These are phyloP conservation scores for Nyssa sinensis DNA, from an alignment of 148 eudicot species.

Conservation along the genomic window DNA sequence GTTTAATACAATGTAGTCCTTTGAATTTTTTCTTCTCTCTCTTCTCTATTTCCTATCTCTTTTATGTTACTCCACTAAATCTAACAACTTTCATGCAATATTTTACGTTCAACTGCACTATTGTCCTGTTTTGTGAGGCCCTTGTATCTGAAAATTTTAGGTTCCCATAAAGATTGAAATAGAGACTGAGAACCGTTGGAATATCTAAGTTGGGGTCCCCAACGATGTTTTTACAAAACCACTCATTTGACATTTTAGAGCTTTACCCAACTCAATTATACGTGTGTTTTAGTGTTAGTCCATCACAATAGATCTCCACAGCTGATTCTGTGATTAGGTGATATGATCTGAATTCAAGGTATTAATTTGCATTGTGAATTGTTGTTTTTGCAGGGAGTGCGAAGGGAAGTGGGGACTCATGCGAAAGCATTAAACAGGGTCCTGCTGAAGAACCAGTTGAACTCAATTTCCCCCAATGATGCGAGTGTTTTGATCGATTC, in stretches of 20 bases:
- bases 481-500: slow-evolving; percentile 14
- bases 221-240: background rate
- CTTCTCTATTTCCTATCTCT: too few species aligned
- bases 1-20: too few species aligned
- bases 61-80: too few species aligned
- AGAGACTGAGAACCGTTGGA: too few species aligned
- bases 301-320: background rate
- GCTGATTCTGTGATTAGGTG: background rate
- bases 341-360: background rate
- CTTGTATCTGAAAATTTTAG: too few species aligned
- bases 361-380: background rate
- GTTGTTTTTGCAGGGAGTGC: slow-evolving; percentile 64
- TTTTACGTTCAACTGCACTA: too few species aligned
- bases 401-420: slow-evolving; percentile 89
- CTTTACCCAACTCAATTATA: background rate
- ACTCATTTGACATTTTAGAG: background rate
- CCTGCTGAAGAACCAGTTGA: slow-evolving; percentile 29
- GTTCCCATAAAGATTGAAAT: too few species aligned
- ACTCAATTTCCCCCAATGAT: slow-evolving; percentile 21
- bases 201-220: too few species aligned
- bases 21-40: too few species aligned
- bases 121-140: too few species aligned
- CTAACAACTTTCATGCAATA: too few species aligned
- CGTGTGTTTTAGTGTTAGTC: too few species aligned
- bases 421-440: slow-evolving; percentile 68